These are phyloP conservation scores for Kregervanrija pseudodelftensis DNA, from an alignment of 805 yeast species.

Conservation along the genomic window DNA sequence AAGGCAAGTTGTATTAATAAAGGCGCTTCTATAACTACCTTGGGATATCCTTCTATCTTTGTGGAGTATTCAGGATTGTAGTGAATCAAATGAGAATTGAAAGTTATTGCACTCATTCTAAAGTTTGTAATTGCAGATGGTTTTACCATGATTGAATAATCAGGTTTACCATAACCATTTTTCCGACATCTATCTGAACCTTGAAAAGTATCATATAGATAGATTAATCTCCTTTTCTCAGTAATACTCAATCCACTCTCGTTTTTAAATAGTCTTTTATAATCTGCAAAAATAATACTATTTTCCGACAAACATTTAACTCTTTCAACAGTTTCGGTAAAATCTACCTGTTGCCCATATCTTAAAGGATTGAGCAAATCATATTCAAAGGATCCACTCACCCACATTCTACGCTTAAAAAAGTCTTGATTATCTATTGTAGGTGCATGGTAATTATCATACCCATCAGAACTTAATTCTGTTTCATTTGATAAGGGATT, in stretches of 20 bases:
- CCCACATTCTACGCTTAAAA: slow-evolving; percentile 71
- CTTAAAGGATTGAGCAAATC: slow-evolving; percentile 23
- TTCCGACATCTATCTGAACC: not conserved
- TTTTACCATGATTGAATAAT: slow-evolving; percentile 21
- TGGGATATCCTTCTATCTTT: slow-evolving; percentile 50
- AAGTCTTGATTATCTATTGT: slow-evolving; percentile 17
- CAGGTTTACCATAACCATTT: slow-evolving; percentile 11
- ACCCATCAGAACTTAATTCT: slow-evolving; percentile 63
- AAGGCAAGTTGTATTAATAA: slow-evolving; percentile 55
- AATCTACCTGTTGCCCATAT: slow-evolving; percentile 34
- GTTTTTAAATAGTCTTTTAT: slow-evolving; percentile 40
- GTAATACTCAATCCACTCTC: slow-evolving; percentile 22
- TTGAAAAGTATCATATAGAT: slow-evolving; percentile 38
- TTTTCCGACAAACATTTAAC: slow-evolving; percentile 31
- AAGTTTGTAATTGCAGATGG: slow-evolving; percentile 41
- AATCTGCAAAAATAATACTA: slow-evolving; percentile 41
- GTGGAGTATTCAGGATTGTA: slow-evolving; percentile 52
- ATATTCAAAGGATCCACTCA: slow-evolving; percentile 53
- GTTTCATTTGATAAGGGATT: slow-evolving; percentile 47
- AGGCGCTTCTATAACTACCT: slow-evolving; percentile 75
- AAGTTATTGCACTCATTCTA: slow-evolving; percentile 68
- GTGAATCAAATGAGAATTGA: slow-evolving; percentile 82
- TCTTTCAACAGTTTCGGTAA: slow-evolving; percentile 46
- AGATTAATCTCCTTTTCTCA: slow-evolving; percentile 58
- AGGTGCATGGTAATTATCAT: slow-evolving; percentile 74